Conservation (phyloP, 2,329 filamentous ascomycete genomes). For the Blastomyces parvus region DNA sequence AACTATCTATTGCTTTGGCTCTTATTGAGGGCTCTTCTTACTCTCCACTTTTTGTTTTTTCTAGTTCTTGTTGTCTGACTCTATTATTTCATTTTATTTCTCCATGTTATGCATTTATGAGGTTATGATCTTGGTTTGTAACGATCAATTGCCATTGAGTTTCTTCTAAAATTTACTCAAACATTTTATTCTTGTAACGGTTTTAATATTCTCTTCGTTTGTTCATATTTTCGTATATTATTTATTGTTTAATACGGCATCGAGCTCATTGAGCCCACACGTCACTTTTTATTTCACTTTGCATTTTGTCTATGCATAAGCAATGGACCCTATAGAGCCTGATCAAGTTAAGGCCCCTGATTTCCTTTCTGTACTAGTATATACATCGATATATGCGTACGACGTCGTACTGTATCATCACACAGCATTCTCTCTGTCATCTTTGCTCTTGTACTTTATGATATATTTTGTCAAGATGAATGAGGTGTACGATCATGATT, state of each 20-base stretch:
- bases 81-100: not conserved
- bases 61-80: not conserved
- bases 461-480: not conserved
- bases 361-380: not conserved
- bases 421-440: not conserved
- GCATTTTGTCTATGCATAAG: not conserved
- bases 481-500: not conserved
- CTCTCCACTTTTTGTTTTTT: not conserved
- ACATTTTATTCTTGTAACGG: not conserved
- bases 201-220: not conserved
- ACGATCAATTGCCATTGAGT: not conserved
- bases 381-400: not conserved
- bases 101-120: not conserved
- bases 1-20: not conserved
- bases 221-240: not conserved
- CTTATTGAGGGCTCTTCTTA: not conserved
- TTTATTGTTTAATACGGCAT: not conserved
- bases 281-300: not conserved
- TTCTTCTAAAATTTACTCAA: not conserved
- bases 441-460: not conserved
- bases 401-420: not conserved
- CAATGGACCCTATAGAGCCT: too few relatives aligned
- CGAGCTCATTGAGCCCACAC: not conserved
- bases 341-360: not conserved
- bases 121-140: not conserved